A percentile compares a stretch with the other conserved stretches of the same genome.
phyloP scores from a whole-genome alignment of 1,139 yeast genomes.

The Candida tunisiensis region DNA sequence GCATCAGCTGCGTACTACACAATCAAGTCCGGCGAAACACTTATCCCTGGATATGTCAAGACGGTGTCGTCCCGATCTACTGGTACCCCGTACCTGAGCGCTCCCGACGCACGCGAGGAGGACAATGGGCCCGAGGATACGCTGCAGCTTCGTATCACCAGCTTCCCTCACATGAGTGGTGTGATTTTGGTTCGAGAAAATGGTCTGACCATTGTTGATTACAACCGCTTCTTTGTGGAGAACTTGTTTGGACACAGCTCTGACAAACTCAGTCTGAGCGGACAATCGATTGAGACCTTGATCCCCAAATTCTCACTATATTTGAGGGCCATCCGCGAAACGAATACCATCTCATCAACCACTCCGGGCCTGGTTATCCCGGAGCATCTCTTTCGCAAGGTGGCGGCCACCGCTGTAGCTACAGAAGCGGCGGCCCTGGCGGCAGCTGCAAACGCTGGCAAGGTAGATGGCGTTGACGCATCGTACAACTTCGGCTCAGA shows the following conservation, averaged over 20 bases:
- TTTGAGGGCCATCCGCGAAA: conserved; percentile 28
- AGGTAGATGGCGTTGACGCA: no score
- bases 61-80: not conserved
- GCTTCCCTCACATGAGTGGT: conserved; percentile 80
- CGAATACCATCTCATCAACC: conserved; percentile 6
- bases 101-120: no score
- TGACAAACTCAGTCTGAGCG: conserved; percentile 21
- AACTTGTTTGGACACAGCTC: conserved; percentile 57
- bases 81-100: no score
- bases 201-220: conserved; percentile 33
- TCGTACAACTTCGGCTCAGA: no score
- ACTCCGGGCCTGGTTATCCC: conserved; percentile 51
- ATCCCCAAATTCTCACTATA: conserved; percentile 51
- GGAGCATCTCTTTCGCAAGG: conserved; percentile 71
- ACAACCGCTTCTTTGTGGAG: conserved; percentile 64
- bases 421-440: no score
- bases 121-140: not conserved
- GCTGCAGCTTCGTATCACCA: conserved; percentile 7
- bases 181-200: conserved; percentile 49
- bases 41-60: no score
- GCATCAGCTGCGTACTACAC: no score
- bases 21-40: not conserved
- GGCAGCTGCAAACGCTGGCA: no score
- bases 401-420: no score
- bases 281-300: conserved; percentile 34